Percentiles rank a stretch among this genome's conserved stretches.
These are phyloP conservation scores for Fragilariopsis cylindrus DNA, from an alignment of 108 stramenopile genomes.

Conservation along the genomic window DNA sequence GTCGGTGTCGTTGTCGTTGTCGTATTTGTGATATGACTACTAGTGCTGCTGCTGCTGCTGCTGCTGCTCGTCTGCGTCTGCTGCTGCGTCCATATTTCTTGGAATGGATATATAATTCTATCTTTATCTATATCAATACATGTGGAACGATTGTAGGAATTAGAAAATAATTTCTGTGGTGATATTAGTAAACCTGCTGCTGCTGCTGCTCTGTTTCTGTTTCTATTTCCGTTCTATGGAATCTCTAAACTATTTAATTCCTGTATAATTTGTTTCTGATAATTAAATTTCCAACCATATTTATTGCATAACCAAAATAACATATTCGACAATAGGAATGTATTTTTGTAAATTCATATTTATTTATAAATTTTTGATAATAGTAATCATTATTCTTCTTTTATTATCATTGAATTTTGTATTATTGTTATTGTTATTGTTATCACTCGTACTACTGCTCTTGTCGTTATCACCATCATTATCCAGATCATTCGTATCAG, in stretches of 20 bases:
- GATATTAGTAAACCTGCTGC: not conserved
- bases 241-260: not conserved
- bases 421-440: not conserved
- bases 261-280: constrained; percentile 38
- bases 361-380: constrained; percentile 38
- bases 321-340: constrained; percentile 60
- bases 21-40: no score
- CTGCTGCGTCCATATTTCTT: no score
- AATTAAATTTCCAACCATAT: constrained; percentile 63
- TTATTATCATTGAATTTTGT: constrained; percentile 42
- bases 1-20: no score
- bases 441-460: no score
- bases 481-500: no score
- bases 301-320: constrained; percentile 57
- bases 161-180: constrained; percentile 3
- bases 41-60: no score
- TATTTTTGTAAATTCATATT: constrained; percentile 46
- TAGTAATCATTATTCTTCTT: constrained; percentile 51
- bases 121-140: constrained; percentile 8
- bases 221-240: constrained; percentile 41
- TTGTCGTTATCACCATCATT: no score
- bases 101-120: no score
- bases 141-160: not conserved
- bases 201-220: constrained; percentile 29
- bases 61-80: no score